Evolutionary conservation across 306 rosid genomes (phyloP).

Genomic region (Phaseolus lunatus): DNA sequence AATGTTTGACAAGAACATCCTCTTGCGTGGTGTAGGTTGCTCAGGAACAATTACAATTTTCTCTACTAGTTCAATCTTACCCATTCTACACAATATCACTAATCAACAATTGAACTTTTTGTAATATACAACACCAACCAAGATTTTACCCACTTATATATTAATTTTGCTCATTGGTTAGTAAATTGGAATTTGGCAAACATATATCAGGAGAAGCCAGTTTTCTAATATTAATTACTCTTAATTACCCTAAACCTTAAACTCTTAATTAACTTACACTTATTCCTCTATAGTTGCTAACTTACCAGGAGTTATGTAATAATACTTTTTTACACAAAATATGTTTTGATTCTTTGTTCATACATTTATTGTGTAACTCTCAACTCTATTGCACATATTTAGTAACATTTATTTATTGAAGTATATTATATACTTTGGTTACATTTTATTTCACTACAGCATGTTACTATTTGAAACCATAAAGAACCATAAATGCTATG

Average conservation of each 20-base stretch:
- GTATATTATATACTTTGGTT: too few species aligned
- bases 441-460: too few species aligned
- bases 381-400: too few species aligned
- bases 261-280: conserved; percentile 9
- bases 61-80: conserved; percentile 51
- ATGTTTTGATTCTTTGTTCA: neutral
- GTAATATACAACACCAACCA: neutral
- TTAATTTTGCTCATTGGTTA: neutral
- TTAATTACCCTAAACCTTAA: neutral
- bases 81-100: conserved; percentile 35
- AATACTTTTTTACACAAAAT: neutral
- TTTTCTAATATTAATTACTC: conserved; percentile 5
- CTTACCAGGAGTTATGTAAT: conserved; percentile 1
- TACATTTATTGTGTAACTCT: neutral
- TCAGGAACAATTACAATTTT: conserved; percentile 54
- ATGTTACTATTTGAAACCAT: too few species aligned
- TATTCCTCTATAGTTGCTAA: neutral
- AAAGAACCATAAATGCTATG: too few species aligned
- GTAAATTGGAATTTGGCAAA: neutral
- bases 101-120: neutral
- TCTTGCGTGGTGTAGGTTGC: conserved; percentile 37
- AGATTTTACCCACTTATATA: neutral
- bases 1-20: conserved; percentile 65
- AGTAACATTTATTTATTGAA: too few species aligned
- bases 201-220: conserved; percentile 20